Percentiles rank a stretch among this genome's conserved stretches.
Evolutionary conservation across 306 rosid species (phyloP).

Genomic region (Trifolium subterraneum): DNA sequence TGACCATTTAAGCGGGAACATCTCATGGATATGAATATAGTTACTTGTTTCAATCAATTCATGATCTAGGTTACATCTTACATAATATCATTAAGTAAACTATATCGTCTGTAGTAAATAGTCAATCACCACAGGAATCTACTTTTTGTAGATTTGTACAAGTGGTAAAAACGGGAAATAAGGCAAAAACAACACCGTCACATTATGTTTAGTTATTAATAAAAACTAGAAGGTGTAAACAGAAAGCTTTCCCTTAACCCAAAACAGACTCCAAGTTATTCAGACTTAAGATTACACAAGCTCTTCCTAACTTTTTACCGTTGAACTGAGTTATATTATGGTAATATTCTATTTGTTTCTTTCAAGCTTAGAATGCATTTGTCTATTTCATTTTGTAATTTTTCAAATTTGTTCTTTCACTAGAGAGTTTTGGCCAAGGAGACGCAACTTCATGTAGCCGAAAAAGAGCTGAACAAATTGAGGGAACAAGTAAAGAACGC

Average conservation of each 20-base stretch:
- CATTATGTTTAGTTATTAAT: not conserved
- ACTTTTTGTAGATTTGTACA: not conserved
- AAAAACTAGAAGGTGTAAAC: not conserved
- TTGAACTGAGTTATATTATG: conserved; percentile 3
- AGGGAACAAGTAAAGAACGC: conserved; percentile 83
- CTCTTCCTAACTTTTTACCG: conserved; percentile 25
- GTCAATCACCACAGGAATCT: conserved; percentile 4
- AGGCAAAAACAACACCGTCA: not conserved
- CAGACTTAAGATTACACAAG: not conserved
- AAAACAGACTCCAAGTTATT: not conserved
- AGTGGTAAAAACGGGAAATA: not conserved
- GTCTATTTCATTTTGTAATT: conserved; percentile 24
- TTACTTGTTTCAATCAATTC: not conserved
- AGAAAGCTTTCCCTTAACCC: too few species aligned
- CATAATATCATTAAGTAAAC: not conserved
- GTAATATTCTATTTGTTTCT: conserved; percentile 12
- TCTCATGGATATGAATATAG: conserved; percentile 11
- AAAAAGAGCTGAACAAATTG: conserved; percentile 83
- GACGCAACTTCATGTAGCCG: conserved; percentile 81
- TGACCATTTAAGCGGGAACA: conserved; percentile 8
- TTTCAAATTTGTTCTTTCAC: conserved; percentile 39
- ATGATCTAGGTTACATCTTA: not conserved
- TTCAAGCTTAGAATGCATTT: conserved; percentile 17
- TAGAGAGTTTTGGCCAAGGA: conserved; percentile 90
- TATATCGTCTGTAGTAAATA: conserved; percentile 5